Evolutionary conservation across 306 rosid species (phyloP).

Genomic region (Quercus dentata): DNA sequence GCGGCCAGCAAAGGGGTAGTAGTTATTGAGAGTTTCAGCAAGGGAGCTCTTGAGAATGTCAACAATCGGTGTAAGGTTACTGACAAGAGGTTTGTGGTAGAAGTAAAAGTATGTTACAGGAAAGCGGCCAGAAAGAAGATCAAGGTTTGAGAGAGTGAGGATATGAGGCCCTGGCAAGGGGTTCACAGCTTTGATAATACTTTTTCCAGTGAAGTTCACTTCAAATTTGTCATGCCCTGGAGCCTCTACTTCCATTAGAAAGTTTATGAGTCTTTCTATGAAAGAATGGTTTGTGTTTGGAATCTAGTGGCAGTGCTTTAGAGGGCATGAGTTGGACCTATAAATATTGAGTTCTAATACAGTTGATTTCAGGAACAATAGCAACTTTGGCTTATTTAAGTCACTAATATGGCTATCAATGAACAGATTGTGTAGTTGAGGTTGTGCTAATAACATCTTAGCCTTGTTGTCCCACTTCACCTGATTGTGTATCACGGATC

Average conservation of each 20-base stretch:
- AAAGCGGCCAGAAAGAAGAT: conserved; percentile 86
- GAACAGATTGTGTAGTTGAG: too few relatives aligned
- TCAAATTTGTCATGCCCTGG: conserved; percentile 23
- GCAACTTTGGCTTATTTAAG: too few relatives aligned
- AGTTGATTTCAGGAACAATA: not conserved
- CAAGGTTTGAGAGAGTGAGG: conserved; percentile 70
- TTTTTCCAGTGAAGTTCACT: conserved; percentile 40
- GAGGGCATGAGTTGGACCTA: not conserved
- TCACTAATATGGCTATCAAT: too few relatives aligned
- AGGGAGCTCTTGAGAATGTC: conserved; percentile 57
- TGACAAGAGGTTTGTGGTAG: conserved; percentile 35
- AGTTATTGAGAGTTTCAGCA: conserved; percentile 38
- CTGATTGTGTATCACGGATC: too few relatives aligned
- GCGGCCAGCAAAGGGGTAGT: conserved; percentile 69
- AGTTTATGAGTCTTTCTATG: not conserved
- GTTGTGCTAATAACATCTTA: too few relatives aligned
- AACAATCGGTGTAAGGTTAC: conserved; percentile 16
- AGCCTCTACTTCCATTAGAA: conserved; percentile 21
- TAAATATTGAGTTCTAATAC: conserved; percentile 18
- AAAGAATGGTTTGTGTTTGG: conserved; percentile 13
- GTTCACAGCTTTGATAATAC: conserved; percentile 49
- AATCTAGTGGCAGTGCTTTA: not conserved
- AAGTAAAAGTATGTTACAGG: conserved; percentile 83
- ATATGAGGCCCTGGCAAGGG: conserved; percentile 34
- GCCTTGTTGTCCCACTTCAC: too few relatives aligned